phyloP scores from a whole-genome alignment of 2,329 filamentous ascomycete genomes.

The Botryosphaeria agaves region DNA sequence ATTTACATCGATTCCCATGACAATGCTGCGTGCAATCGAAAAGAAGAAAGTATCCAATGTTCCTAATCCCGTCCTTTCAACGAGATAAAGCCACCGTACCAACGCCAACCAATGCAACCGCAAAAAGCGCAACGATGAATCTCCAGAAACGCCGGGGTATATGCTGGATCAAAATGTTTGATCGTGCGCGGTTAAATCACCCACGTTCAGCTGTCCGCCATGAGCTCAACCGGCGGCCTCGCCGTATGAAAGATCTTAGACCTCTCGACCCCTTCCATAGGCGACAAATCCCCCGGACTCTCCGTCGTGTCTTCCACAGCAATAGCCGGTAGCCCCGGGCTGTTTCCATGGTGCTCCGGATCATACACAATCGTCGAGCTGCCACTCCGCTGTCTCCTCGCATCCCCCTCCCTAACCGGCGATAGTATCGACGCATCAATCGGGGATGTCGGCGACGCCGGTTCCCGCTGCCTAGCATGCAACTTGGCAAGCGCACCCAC shows the following conservation, averaged over 20 bases:
- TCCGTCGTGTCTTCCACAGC: constrained; percentile 43
- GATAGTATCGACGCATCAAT: not conserved
- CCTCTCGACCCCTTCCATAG: constrained; percentile 25
- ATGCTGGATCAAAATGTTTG: too few species aligned
- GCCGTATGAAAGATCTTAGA: constrained; percentile 34
- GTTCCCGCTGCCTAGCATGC: constrained; percentile 19
- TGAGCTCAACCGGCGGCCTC: constrained; percentile 38
- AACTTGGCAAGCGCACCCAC: constrained; percentile 37
- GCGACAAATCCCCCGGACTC: constrained; percentile 27
- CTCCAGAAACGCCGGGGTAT: too few species aligned
- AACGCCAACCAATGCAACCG: too few species aligned
- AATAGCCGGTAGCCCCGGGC: constrained; percentile 41
- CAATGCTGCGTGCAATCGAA: too few species aligned
- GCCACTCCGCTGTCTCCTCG: constrained; percentile 20
- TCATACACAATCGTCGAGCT: constrained; percentile 46
- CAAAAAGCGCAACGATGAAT: too few species aligned
- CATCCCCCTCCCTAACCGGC: not conserved
- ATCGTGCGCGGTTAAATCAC: too few species aligned
- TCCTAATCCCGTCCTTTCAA: too few species aligned
- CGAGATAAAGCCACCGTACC: too few species aligned
- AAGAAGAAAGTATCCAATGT: too few species aligned
- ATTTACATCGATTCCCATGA: too few species aligned
- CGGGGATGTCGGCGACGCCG: constrained; percentile 6
- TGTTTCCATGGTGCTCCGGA: constrained; percentile 42
- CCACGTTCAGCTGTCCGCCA: too few species aligned